phyloP scores from a whole-genome alignment of 352 stramenopile species.

The Thraustochytrium sp. region DNA sequence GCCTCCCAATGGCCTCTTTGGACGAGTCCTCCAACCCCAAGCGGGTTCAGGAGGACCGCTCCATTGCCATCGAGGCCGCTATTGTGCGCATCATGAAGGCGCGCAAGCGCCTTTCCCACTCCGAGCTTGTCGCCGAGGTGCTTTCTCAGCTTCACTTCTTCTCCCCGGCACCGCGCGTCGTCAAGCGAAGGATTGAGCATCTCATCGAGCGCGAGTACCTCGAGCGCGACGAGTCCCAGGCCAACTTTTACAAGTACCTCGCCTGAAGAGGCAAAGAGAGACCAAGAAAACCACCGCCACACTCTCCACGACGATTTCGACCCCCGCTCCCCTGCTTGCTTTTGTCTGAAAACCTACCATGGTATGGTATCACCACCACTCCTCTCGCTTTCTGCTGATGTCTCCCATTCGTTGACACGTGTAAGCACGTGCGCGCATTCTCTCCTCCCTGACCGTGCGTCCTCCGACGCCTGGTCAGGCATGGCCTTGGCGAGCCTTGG shows the following conservation, averaged over 20 bases:
- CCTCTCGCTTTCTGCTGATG: too few relatives aligned
- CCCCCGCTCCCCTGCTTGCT: too few relatives aligned
- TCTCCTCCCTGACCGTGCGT: too few relatives aligned
- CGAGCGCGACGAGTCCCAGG: constrained; percentile 88
- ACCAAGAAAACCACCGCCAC: neutral
- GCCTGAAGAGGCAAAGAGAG: constrained; percentile 59
- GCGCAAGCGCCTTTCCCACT: constrained; percentile 76
- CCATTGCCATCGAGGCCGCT: constrained; percentile 96
- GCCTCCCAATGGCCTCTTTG: constrained; percentile 96
- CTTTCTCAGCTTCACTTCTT: constrained; percentile 95
- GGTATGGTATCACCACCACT: too few relatives aligned
- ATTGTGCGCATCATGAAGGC: constrained; percentile 99
- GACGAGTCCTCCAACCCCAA: constrained; percentile 97
- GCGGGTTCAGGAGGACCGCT: constrained; percentile 89
- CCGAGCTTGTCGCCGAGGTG: constrained; percentile 96
- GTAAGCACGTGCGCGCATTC: too few relatives aligned
- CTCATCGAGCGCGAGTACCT: constrained; percentile 98
- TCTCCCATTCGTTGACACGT: too few relatives aligned
- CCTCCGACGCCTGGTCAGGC: too few relatives aligned
- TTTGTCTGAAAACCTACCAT: too few relatives aligned
- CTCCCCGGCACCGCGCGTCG: constrained; percentile 91
- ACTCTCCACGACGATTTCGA: neutral
- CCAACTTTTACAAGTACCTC: constrained; percentile 91
- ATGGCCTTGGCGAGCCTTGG: too few relatives aligned
- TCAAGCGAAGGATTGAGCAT: constrained; percentile 95